Evolutionary conservation across 2,329 filamentous ascomycete genomes (phyloP).

Genomic region (Fusarium sp.): DNA sequence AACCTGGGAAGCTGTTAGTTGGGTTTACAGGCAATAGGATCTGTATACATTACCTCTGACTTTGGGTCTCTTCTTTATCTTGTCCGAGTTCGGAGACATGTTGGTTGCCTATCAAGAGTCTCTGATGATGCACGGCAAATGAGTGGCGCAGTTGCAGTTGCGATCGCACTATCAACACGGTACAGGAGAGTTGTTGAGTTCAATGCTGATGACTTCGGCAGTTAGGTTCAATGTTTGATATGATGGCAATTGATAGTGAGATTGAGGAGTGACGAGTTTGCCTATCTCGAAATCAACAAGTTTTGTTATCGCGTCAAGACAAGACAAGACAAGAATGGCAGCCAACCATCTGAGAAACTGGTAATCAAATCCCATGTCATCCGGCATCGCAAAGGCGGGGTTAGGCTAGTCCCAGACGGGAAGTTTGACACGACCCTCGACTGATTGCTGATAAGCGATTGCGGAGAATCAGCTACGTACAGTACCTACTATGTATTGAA

Average conservation of each 20-base stretch:
- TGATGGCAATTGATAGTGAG: too few species aligned
- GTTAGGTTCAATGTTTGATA: background rate
- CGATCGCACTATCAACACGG: too few species aligned
- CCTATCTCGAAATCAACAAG: background rate
- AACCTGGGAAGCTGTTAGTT: constrained; percentile 19
- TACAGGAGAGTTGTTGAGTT: background rate
- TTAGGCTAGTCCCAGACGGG: constrained; percentile 5
- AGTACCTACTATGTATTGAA: too few species aligned
- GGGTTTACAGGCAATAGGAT: fast-evolving
- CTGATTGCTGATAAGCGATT: background rate
- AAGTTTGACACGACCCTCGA: background rate
- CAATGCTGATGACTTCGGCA: background rate
- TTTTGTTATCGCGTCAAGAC: constrained; percentile 5
- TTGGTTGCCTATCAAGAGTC: background rate
- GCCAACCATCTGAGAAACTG: background rate
- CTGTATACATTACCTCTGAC: constrained; percentile 18
- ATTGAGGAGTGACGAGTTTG: background rate
- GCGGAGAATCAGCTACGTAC: background rate
- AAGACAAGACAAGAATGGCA: background rate
- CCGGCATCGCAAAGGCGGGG: constrained; percentile 15
- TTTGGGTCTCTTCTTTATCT: constrained; percentile 33
- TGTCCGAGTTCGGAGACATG: constrained; percentile 8
- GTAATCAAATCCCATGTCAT: background rate
- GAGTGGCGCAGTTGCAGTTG: background rate
- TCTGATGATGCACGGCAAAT: background rate